phyloP scores from a whole-genome alignment of 768 basidiomycete genomes.

The Saitozyma podzolica region DNA sequence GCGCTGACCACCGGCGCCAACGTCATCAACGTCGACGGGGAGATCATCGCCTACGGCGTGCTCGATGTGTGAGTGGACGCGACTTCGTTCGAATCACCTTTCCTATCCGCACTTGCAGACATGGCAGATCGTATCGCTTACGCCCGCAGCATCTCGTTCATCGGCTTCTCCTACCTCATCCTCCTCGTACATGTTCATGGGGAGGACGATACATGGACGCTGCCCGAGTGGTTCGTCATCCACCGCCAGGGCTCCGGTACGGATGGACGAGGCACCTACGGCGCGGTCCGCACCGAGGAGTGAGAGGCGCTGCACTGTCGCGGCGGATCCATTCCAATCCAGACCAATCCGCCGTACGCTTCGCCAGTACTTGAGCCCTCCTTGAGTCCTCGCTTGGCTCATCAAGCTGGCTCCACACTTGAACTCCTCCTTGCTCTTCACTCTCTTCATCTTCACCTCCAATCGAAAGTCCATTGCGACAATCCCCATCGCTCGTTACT shows the following conservation, averaged over 20 bases:
- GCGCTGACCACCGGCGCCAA: slow-evolving; percentile 48
- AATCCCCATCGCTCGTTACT: no score
- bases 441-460: no score
- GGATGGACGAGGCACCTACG: slow-evolving; percentile 39
- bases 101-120: not conserved
- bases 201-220: slow-evolving; percentile 31
- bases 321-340: no score
- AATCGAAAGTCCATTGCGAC: no score
- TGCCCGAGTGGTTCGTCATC: slow-evolving; percentile 41
- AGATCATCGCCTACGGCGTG: slow-evolving; percentile 50
- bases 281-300: slow-evolving; percentile 26
- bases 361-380: no score
- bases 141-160: slow-evolving; percentile 22
- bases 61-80: slow-evolving; percentile 44
- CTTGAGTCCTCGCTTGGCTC: no score
- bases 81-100: not conserved
- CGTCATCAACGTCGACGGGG: slow-evolving; percentile 45
- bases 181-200: slow-evolving; percentile 42
- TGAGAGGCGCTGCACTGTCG: not conserved
- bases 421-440: no score
- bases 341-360: no score
- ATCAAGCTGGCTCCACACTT: no score
- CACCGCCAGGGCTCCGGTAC: slow-evolving; percentile 25
- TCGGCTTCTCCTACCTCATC: slow-evolving; percentile 44
- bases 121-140: slow-evolving; percentile 2